A percentile compares a stretch with the other conserved stretches of the same genome.
Evolutionary conservation across 805 yeast genomes (phyloP).

Genomic region (Martiniozyma abietophila): DNA sequence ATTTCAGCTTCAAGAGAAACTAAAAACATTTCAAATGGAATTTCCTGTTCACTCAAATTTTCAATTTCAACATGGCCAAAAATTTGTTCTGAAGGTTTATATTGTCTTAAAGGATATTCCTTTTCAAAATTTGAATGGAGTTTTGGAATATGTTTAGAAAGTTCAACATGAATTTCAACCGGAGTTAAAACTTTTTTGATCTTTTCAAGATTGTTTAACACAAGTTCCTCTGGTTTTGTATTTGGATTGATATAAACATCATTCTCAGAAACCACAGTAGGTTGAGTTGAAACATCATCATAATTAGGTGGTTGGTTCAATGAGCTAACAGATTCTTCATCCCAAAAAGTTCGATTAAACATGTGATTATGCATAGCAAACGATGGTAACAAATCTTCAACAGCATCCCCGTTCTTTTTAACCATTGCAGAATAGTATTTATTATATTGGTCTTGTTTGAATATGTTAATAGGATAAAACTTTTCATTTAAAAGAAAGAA

Average conservation of each 20-base stretch:
- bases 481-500: no score
- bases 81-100: conserved; percentile 57
- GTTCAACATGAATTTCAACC: conserved; percentile 19
- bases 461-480: no score
- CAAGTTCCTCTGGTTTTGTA: conserved; percentile 6
- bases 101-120: conserved; percentile 39
- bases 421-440: no score
- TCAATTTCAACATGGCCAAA: conserved; percentile 44
- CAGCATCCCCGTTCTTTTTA: no score
- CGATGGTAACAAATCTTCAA: conserved; percentile 52
- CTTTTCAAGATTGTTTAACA: conserved; percentile 22
- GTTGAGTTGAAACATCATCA: conserved; percentile 10
- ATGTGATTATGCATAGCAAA: conserved; percentile 55
- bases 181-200: conserved; percentile 21
- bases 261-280: background rate
- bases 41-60: conserved; percentile 31
- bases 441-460: no score
- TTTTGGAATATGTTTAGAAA: conserved; percentile 35
- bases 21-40: conserved; percentile 56
- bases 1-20: conserved; percentile 46
- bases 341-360: conserved; percentile 18
- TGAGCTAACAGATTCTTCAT: conserved; percentile 10
- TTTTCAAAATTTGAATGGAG: conserved; percentile 13
- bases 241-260: no score
- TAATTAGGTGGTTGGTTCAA: conserved; percentile 18